A percentile compares a stretch with the other conserved stretches of the same genome.
phyloP scores from a whole-genome alignment of 495 filamentous ascomycete genomes.

The Trichodelitschia bisporula region DNA sequence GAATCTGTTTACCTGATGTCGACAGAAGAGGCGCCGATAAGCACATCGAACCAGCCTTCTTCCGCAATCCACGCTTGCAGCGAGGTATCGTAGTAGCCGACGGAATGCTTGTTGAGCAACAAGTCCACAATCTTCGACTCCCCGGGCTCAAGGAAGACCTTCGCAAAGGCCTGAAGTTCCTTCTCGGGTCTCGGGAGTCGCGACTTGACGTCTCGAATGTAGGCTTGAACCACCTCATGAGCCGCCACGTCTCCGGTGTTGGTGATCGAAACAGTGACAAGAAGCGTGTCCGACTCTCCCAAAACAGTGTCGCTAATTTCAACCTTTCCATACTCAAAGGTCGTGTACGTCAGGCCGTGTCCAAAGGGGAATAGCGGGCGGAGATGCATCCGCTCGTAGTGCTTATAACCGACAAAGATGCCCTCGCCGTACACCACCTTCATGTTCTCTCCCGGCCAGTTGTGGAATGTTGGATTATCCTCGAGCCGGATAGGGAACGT shows the following conservation, averaged over 20 bases:
- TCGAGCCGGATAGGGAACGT: conserved; percentile 40
- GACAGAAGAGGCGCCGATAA: conserved; percentile 20
- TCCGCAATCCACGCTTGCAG: conserved; percentile 51
- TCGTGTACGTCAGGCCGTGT: conserved; percentile 49
- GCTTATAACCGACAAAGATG: conserved; percentile 61
- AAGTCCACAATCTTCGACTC: conserved; percentile 31
- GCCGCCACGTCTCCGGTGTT: conserved; percentile 30
- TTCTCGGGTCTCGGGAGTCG: conserved; percentile 36
- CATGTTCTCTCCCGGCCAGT: conserved; percentile 55
- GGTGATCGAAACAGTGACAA: conserved; percentile 29
- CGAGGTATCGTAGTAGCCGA: conserved; percentile 60
- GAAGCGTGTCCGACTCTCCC: conserved; percentile 22
- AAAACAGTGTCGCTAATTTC: conserved; percentile 34
- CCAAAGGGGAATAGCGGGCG: conserved; percentile 56
- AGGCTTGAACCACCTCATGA: conserved; percentile 44
- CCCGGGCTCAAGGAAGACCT: conserved; percentile 34
- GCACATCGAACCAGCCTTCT: conserved; percentile 42
- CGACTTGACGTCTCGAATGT: conserved; percentile 32
- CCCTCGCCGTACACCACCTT: conserved; percentile 58
- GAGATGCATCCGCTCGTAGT: conserved; percentile 49
- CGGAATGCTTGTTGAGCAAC: conserved; percentile 38
- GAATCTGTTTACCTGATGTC: conserved; percentile 17
- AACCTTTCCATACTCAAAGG: conserved; percentile 33
- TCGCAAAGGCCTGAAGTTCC: conserved; percentile 42
- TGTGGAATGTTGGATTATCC: conserved; percentile 53